Conservation (phyloP, 768 basidiomycete species). For the Lactifluus echinatus region DNA sequence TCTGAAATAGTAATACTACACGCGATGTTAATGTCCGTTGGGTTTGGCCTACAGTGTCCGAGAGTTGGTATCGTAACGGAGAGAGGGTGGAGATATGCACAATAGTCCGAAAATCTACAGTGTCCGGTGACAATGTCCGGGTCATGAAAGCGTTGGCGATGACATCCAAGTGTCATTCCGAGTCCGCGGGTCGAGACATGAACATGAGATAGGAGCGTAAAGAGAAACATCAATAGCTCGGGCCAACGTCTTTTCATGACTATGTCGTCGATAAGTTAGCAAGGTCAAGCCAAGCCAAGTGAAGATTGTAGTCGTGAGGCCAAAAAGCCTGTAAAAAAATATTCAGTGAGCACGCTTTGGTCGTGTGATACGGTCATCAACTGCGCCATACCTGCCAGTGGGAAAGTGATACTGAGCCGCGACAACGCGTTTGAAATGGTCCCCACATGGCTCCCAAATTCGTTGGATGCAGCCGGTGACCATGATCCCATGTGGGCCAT, state of each 20-base stretch:
- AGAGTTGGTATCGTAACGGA: slow-evolving; percentile 1
- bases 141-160: slow-evolving; percentile 5
- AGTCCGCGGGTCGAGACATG: slow-evolving; percentile 8
- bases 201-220: not conserved
- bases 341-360: not conserved
- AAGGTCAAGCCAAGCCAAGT: slow-evolving; percentile 11
- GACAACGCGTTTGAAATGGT: slow-evolving; percentile 58
- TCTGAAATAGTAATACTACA: slow-evolving; percentile 6
- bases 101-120: slow-evolving; percentile 16
- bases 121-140: not conserved
- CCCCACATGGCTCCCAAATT: slow-evolving; percentile 53
- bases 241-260: slow-evolving; percentile 2
- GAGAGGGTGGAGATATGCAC: slow-evolving; percentile 10
- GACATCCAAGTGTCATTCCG: slow-evolving; percentile 1
- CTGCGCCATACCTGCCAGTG: slow-evolving; percentile 37
- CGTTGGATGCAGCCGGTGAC: slow-evolving; percentile 48
- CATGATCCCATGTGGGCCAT: slow-evolving; percentile 53
- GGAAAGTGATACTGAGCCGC: slow-evolving; percentile 50
- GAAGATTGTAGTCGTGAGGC: slow-evolving; percentile 14
- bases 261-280: not conserved
- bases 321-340: slow-evolving; percentile 5
- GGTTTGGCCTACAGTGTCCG: slow-evolving; percentile 14
- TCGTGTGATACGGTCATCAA: not conserved
- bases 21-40: slow-evolving; percentile 5
- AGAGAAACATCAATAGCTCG: not conserved